Conservation (phyloP, 139 green algal genomes). For the Tetraselmis chui region DNA sequence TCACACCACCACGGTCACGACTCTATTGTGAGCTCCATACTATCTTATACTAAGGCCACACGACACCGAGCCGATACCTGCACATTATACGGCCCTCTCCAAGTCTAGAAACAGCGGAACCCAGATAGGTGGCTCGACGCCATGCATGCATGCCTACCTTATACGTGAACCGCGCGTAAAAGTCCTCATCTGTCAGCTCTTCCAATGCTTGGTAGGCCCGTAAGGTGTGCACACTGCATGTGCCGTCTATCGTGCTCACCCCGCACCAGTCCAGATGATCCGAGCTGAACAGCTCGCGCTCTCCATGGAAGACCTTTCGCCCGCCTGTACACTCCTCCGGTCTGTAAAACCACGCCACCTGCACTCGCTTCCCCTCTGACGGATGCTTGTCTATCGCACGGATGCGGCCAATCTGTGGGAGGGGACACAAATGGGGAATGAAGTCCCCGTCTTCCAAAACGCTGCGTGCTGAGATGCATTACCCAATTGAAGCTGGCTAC, state of each 20-base stretch:
- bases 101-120: too few relatives aligned
- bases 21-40: too few relatives aligned
- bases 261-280: slow-evolving; percentile 52
- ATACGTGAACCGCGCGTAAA: slow-evolving; percentile 66
- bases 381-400: not conserved
- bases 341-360: slow-evolving; percentile 72
- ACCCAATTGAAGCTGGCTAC: not conserved
- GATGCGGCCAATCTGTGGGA: not conserved
- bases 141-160: too few relatives aligned
- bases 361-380: slow-evolving; percentile 11
- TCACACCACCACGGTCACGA: too few relatives aligned
- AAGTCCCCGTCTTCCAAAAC: too few relatives aligned
- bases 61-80: too few relatives aligned
- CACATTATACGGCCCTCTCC: too few relatives aligned
- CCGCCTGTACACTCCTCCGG: slow-evolving; percentile 67
- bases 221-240: slow-evolving; percentile 57
- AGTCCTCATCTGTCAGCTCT: slow-evolving; percentile 44
- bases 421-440: not conserved
- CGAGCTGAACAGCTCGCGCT: slow-evolving; percentile 67
- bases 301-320: slow-evolving; percentile 65
- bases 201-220: slow-evolving; percentile 45
- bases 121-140: too few relatives aligned
- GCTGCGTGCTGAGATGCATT: not conserved
- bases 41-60: too few relatives aligned
- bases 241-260: slow-evolving; percentile 37